Conservation (phyloP, 1,139 yeast species). For the Pneumocystis oryctolagi region DNA sequence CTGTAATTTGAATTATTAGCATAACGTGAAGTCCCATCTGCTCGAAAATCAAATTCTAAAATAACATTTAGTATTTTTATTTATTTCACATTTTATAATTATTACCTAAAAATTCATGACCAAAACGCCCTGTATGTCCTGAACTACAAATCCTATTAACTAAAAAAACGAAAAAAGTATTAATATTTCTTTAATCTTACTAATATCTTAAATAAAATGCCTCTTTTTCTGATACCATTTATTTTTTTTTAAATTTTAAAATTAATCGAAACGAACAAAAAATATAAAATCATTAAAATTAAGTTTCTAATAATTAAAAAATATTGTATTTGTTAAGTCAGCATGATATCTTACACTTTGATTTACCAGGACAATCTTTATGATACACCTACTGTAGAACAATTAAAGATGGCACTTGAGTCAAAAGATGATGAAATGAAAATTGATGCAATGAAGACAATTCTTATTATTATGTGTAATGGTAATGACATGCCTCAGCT, state of each 20-base stretch:
- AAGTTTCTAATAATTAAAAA: background rate
- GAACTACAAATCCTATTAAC: slow-evolving; percentile 17
- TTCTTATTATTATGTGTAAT: slow-evolving; percentile 72
- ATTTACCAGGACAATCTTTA: background rate
- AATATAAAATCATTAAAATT: background rate
- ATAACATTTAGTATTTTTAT: background rate
- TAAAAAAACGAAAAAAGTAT: background rate
- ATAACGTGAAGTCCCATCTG: slow-evolving; percentile 27
- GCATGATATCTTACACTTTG: background rate
- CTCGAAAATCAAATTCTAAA: slow-evolving; percentile 29
- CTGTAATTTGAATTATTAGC: slow-evolving; percentile 36
- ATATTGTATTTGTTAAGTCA: background rate
- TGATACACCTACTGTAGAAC: slow-evolving; percentile 36
- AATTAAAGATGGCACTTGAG: slow-evolving; percentile 67
- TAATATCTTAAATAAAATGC: slow-evolving; percentile 11
- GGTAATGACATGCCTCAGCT: slow-evolving; percentile 82
- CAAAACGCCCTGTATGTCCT: slow-evolving; percentile 32
- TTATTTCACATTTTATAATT: background rate
- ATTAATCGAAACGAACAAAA: background rate
- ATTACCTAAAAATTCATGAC: slow-evolving; percentile 32
- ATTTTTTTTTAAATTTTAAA: background rate
- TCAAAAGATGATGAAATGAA: slow-evolving; percentile 81
- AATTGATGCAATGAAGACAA: slow-evolving; percentile 77
- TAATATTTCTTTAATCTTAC: slow-evolving; percentile 1
- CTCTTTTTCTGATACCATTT: background rate